phyloP scores from a whole-genome alignment of 495 filamentous ascomycete species.

The Xylaria acuta region DNA sequence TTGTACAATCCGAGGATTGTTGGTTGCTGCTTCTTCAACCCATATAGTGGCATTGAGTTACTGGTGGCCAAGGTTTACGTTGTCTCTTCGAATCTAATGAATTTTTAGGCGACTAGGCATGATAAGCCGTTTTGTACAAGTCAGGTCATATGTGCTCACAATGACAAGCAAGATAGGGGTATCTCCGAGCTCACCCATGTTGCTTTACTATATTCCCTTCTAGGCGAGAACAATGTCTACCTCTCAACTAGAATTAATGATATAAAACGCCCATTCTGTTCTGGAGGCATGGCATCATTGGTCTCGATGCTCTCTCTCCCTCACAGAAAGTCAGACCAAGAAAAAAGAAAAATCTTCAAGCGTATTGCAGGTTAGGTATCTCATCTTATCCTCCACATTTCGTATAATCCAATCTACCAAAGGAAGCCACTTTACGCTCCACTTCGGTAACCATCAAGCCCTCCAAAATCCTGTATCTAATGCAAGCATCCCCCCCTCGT shows the following conservation, averaged over 20 bases:
- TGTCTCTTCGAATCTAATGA: neutral
- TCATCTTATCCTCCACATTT: neutral
- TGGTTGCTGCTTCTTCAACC: neutral
- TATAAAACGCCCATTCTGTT: neutral
- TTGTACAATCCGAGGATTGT: neutral
- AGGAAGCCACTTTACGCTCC: neutral
- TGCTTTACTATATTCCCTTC: neutral
- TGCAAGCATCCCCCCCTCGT: neutral
- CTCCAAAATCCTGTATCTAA: neutral
- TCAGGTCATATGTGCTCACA: neutral
- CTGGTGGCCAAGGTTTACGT: neutral
- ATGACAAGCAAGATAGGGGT: neutral
- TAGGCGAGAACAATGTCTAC: neutral
- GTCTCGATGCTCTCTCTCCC: neutral
- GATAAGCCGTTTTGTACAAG: neutral
- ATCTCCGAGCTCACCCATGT: neutral
- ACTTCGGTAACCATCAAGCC: neutral
- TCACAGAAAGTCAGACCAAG: neutral
- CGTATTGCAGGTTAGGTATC: conserved; percentile 15
- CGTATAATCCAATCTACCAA: conserved; percentile 15
- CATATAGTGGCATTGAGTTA: neutral
- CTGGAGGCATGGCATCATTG: neutral
- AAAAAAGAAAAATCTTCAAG: neutral
- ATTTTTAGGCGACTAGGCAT: neutral
- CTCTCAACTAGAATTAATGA: neutral